Evolutionary conservation across 2,329 filamentous ascomycete species (phyloP), one percentile per base, ranked within the genome.

Genomic region (Allantophomopsis cytisporea): DNA sequence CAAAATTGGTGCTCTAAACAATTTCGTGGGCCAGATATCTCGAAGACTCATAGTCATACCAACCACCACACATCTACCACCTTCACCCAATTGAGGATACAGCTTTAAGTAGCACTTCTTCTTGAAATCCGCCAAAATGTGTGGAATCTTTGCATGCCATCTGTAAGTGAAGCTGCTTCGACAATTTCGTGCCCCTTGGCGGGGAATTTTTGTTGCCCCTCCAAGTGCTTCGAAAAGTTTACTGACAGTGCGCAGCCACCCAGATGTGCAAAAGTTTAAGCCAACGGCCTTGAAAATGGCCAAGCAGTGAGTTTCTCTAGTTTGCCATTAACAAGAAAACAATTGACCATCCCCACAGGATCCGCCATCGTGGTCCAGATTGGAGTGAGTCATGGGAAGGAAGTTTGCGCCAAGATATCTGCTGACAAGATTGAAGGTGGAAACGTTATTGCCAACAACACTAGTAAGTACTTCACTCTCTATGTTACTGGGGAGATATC

Each of bases 141-240:
- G 87, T 80, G 87, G 87, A 64, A 94, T 95, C 58, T 95, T 95
- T 64, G 88, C 86, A 55, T 95, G 88, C 66, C 85, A 95, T 65
- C 71, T 75, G 87, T 94, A 66, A 60, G 78, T 71, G 43, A 40
- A 42, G 31, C 23, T 35, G 33, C 30, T 30, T 32, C 36, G 60
- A 44, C 57, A 43, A 21, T 33, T 37, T 33, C 36, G 17, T 28
- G 40, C 40, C 34, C 23, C 38, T 52, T 61, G 56, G 61, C 60
- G 58, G 59, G 59, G 59, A 52, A 58, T 45, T 47, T 46, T 40
- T 44, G 44, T 40, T 52, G 53, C 53, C 45, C 46, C 46, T 47
- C 46, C 42, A 48, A 50, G 46, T 45, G 56, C 53, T 56, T 56
- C 55, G 39, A 40, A 43, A 39, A 41, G 38, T 39, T 30, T 16